These are phyloP conservation scores for Neckera pumila DNA, from an alignment of 225 moss, liverwort and hornwort species.

Conservation along the genomic window DNA sequence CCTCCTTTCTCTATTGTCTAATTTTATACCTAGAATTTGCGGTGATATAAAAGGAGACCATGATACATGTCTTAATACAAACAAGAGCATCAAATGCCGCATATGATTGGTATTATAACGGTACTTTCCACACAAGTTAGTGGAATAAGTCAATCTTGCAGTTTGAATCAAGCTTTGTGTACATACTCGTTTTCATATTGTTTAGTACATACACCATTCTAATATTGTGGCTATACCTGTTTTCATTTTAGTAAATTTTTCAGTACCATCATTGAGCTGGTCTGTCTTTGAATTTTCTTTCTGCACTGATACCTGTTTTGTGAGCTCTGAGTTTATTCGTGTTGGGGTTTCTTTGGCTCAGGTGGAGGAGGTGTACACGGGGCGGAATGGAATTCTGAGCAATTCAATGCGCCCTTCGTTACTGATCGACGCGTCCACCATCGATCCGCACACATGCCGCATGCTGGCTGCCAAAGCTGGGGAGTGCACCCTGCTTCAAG, in stretches of 20 bases:
- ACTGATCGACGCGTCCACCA: slow-evolving; percentile 87
- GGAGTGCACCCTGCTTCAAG: slow-evolving; percentile 21
- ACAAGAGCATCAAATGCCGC: background rate
- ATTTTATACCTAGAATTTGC: background rate
- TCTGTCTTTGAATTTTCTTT: background rate
- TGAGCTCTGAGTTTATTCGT: background rate
- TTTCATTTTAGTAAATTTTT: background rate
- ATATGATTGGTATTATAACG: background rate
- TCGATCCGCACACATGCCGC: slow-evolving; percentile 78
- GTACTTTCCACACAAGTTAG: background rate
- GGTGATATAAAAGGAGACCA: background rate
- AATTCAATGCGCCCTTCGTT: slow-evolving; percentile 60
- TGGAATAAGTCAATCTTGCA: background rate
- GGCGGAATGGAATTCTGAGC: slow-evolving; percentile 54
- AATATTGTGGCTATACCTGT: background rate
- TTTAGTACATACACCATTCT: background rate
- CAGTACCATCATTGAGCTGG: background rate
- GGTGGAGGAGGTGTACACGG: slow-evolving; percentile 85
- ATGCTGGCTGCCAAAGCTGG: slow-evolving; percentile 54
- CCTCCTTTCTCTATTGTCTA: background rate
- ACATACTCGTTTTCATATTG: background rate
- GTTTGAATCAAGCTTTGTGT: background rate
- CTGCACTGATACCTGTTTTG: background rate
- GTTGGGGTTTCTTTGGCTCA: background rate
- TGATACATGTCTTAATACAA: background rate